Evolutionary conservation across 23 red algal species (phyloP).

Genomic region (Gracilaria domingensis): DNA sequence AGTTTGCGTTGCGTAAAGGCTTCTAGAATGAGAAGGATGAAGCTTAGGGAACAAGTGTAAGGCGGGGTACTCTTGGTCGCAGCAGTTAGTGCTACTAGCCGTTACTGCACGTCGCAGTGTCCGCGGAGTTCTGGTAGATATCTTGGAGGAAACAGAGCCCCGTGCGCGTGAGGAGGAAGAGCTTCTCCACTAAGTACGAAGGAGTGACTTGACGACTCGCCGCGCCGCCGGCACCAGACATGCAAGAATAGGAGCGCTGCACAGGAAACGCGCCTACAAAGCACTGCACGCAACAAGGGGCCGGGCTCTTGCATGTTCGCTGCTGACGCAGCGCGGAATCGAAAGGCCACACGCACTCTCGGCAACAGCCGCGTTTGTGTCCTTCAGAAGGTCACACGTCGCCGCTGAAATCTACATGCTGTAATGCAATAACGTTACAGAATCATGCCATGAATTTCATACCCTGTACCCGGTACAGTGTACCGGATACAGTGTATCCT

Average conservation of each 20-base stretch:
- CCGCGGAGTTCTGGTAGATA: slow-evolving; percentile 9
- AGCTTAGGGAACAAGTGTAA: slow-evolving; percentile 42
- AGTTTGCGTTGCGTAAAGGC: slow-evolving; percentile 17
- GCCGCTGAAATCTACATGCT: no score
- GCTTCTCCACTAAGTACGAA: slow-evolving; percentile 7
- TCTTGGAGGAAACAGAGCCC: slow-evolving; percentile 14
- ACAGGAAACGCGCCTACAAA: background rate
- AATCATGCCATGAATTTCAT: no score
- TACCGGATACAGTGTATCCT: no score
- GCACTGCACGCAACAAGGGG: background rate
- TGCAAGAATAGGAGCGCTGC: background rate
- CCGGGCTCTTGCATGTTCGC: no score
- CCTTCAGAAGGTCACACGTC: no score
- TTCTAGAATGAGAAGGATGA: slow-evolving; percentile 40
- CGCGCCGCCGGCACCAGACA: background rate
- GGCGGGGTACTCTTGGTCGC: slow-evolving; percentile 6
- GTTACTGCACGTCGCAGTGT: slow-evolving; percentile 29
- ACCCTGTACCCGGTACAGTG: no score
- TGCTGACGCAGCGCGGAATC: no score
- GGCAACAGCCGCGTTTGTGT: no score
- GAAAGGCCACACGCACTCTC: no score
- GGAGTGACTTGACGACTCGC: background rate
- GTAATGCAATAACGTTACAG: no score
- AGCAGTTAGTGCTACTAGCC: slow-evolving; percentile 24
- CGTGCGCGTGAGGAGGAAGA: background rate